Conservation (phyloP, 176 grass and related monocot genomes). For the Triticum urartu region DNA sequence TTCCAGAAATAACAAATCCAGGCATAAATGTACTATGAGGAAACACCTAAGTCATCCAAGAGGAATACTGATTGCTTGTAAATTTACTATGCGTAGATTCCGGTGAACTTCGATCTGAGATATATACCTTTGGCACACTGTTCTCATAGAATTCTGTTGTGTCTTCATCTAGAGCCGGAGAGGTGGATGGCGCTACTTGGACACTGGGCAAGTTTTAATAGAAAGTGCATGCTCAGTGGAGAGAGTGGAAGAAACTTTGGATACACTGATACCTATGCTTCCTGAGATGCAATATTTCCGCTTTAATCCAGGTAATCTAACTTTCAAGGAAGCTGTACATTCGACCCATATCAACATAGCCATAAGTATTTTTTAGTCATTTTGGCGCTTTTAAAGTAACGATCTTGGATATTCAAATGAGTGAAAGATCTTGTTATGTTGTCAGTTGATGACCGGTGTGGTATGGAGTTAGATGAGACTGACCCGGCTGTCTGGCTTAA, state of each 20-base stretch:
- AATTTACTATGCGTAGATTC: constrained; percentile 1
- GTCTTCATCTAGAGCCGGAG: constrained; percentile 68
- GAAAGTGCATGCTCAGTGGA: constrained; percentile 97
- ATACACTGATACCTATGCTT: constrained; percentile 92
- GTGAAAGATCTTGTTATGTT: constrained; percentile 22
- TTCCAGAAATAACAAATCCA: background rate
- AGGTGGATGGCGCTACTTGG: constrained; percentile 98
- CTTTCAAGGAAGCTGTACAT: background rate
- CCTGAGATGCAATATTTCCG: constrained; percentile 97
- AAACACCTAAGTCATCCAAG: constrained; percentile 22
- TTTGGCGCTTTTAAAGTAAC: background rate
- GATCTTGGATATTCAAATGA: constrained; percentile 22
- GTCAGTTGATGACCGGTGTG: constrained; percentile 95
- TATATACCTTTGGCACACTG: constrained; percentile 25
- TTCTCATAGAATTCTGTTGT: constrained; percentile 37
- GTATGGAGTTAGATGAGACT: constrained; percentile 97
- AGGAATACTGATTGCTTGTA: constrained; percentile 10
- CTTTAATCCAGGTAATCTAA: constrained; percentile 89
- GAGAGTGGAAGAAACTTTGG: constrained; percentile 90
- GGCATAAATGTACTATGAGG: background rate
- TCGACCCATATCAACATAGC: constrained; percentile 19
- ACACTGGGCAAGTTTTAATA: constrained; percentile 97
- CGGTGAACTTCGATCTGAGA: constrained; percentile 24
- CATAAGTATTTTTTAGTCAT: background rate
- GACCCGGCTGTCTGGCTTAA: constrained; percentile 91